Evolutionary conservation across 768 basidiomycete genomes (phyloP).

Genomic region (Russula lepida): DNA sequence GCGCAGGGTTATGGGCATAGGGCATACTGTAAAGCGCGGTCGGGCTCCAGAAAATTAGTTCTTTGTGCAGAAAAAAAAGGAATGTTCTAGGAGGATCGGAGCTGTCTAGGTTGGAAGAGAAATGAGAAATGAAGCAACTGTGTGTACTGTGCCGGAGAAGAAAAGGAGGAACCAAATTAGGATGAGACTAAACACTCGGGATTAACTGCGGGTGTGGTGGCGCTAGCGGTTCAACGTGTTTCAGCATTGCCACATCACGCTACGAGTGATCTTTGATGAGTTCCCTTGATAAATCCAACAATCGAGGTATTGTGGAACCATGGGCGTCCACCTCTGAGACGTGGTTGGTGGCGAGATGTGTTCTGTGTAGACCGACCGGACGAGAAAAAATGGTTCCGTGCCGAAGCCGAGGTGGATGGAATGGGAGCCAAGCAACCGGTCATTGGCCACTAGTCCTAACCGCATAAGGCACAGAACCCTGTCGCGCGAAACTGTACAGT

Average conservation of each 20-base stretch:
- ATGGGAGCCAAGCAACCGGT: neutral
- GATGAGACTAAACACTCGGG: neutral
- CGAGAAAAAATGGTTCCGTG: slow-evolving; percentile 5
- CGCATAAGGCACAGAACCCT: slow-evolving; percentile 15
- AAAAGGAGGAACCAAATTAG: slow-evolving; percentile 2
- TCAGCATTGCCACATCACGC: slow-evolving; percentile 1
- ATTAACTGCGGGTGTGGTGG: slow-evolving; percentile 8
- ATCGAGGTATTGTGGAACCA: neutral
- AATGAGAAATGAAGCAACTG: neutral
- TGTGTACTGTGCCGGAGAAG: neutral
- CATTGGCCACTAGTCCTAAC: slow-evolving; percentile 9
- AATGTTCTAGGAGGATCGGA: slow-evolving; percentile 3
- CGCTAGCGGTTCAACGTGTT: slow-evolving; percentile 11
- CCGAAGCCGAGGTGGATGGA: slow-evolving; percentile 11
- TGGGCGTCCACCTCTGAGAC: neutral
- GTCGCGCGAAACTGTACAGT: slow-evolving; percentile 12
- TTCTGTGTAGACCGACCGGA: neutral
- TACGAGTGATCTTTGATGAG: neutral
- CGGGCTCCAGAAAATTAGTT: slow-evolving; percentile 1
- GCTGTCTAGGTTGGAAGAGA: neutral
- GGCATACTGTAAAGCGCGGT: neutral
- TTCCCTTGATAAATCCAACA: neutral
- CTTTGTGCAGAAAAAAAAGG: neutral
- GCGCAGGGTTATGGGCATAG: slow-evolving; percentile 19
- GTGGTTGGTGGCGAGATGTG: slow-evolving; percentile 1